Conservation (phyloP, 2,329 filamentous ascomycete species). For the Juglanconis sp. region DNA sequence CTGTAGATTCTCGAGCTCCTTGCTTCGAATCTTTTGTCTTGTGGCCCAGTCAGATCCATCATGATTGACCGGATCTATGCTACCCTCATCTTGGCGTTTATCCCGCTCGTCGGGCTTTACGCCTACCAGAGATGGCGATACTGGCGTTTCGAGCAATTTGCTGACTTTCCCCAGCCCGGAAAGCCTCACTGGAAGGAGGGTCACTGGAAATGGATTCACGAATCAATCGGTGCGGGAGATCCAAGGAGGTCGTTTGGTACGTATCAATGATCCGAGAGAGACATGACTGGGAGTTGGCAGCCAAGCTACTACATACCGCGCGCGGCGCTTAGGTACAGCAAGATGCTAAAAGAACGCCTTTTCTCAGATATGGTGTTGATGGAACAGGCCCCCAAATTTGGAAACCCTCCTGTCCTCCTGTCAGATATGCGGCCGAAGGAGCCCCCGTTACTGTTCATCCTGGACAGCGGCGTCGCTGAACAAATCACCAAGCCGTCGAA, state of each 20-base stretch:
- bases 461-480: constrained; percentile 34
- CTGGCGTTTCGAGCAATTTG: background rate
- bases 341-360: background rate
- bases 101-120: background rate
- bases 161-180: background rate
- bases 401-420: constrained; percentile 31
- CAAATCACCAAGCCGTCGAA: constrained; percentile 32
- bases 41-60: background rate
- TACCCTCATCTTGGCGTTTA: background rate
- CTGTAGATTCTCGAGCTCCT: background rate
- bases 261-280: background rate
- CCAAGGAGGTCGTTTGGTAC: background rate
- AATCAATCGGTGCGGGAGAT: background rate
- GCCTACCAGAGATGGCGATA: background rate
- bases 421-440: constrained; percentile 32
- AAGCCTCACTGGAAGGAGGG: background rate
- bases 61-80: background rate
- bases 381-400: constrained; percentile 8
- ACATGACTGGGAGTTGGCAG: too few relatives aligned
- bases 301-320: too few relatives aligned
- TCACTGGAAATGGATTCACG: background rate
- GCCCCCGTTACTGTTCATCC: constrained; percentile 30
- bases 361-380: background rate
- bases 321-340: too few relatives aligned
- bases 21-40: background rate